These are phyloP conservation scores for Alternaria infectoria DNA, from an alignment of 2,329 filamentous ascomycete genomes.

Conservation along the genomic window DNA sequence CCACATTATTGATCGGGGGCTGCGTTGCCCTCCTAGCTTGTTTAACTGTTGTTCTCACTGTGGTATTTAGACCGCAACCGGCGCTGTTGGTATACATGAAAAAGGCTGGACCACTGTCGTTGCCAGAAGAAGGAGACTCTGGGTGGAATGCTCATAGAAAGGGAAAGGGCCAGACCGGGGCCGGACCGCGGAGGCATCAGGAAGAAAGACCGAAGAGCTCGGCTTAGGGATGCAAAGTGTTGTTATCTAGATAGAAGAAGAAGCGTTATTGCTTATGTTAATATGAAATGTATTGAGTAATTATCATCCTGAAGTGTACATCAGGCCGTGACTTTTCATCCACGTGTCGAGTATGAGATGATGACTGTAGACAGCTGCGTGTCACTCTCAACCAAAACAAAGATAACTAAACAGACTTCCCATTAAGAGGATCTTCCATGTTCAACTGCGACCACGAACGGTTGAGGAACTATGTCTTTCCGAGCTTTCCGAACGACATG, in stretches of 20 bases:
- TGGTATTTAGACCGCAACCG: not conserved
- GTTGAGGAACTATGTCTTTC: not conserved
- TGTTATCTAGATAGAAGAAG: not conserved
- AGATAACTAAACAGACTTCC: not conserved
- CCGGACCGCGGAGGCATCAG: not conserved
- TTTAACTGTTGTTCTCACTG: conserved; percentile 13
- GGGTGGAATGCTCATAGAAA: not conserved
- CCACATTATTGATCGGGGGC: conserved; percentile 10
- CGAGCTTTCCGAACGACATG: not conserved
- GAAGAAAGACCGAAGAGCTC: not conserved
- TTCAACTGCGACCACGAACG: not conserved
- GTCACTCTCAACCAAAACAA: not conserved
- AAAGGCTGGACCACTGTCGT: conserved; percentile 5
- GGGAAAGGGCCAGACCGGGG: not conserved
- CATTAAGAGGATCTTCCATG: not conserved
- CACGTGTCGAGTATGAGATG: not conserved
- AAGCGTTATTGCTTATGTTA: conserved; percentile 5
- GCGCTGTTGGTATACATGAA: conserved; percentile 11
- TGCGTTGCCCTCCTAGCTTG: conserved; percentile 3
- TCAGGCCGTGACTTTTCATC: not conserved
- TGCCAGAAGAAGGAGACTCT: not conserved
- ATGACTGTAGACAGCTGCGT: not conserved
- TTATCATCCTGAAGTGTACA: not conserved
- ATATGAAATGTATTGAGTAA: conserved; percentile 1
- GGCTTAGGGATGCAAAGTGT: not conserved